Percentiles rank a stretch among this genome's conserved stretches.
phyloP scores from a whole-genome alignment of 768 basidiomycete species.

The Crepidotus variabilis region DNA sequence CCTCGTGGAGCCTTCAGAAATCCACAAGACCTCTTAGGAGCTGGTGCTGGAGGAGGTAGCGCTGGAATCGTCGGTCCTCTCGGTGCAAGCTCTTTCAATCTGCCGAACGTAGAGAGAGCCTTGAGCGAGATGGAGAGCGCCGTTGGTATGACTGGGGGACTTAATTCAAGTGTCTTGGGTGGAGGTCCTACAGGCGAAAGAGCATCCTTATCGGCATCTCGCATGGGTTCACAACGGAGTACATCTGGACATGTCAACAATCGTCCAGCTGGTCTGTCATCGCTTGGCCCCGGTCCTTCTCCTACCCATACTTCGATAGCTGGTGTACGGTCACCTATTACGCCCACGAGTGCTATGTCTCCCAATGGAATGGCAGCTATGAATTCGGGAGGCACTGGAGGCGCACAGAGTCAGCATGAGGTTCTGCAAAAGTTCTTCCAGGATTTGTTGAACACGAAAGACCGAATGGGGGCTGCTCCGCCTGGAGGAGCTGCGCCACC shows the following conservation, averaged over 20 bases:
- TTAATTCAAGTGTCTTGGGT: background rate
- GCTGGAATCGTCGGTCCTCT: constrained; percentile 92
- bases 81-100: constrained; percentile 77
- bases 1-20: constrained; percentile 86
- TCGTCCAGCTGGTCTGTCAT: constrained; percentile 36
- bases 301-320: constrained; percentile 17
- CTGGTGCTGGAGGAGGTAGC: constrained; percentile 36
- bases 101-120: constrained; percentile 87
- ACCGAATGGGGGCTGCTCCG: constrained; percentile 34
- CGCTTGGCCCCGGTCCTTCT: constrained; percentile 29
- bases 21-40: constrained; percentile 45
- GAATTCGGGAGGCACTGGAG: constrained; percentile 22
- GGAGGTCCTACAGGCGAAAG: background rate
- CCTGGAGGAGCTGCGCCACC: constrained; percentile 6
- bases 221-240: background rate
- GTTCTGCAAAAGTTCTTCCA: constrained; percentile 88
- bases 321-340: constrained; percentile 30
- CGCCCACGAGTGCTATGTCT: constrained; percentile 26
- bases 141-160: constrained; percentile 1
- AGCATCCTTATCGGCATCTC: background rate
- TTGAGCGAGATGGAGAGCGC: constrained; percentile 79
- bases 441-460: constrained; percentile 70
- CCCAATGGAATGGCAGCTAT: constrained; percentile 2
- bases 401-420: constrained; percentile 72
- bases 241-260: constrained; percentile 15